A percentile compares a stretch with the other conserved stretches of the same genome.
Evolutionary conservation across 179 eudicot genomes (phyloP).

Genomic region (Amaranthus tricolor): DNA sequence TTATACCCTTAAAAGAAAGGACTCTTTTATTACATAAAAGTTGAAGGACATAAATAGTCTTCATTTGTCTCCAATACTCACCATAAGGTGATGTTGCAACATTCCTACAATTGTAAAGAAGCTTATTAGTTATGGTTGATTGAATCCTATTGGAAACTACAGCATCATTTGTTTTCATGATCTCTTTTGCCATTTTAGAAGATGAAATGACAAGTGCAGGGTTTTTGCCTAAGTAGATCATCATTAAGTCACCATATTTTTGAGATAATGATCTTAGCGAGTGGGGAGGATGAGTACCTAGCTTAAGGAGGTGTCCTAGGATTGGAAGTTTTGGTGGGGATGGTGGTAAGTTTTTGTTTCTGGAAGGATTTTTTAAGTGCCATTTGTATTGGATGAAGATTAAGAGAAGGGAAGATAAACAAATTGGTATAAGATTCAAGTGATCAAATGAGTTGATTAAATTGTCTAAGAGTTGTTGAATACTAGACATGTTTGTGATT

Average conservation of each 20-base stretch:
- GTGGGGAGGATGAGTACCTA: constrained; percentile 20
- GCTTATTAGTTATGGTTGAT: not conserved
- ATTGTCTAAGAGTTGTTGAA: constrained; percentile 2
- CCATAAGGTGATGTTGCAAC: constrained; percentile 13
- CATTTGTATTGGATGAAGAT: constrained; percentile 3
- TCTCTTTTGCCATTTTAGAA: constrained; percentile 24
- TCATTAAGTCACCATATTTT: constrained; percentile 40
- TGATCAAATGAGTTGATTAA: not conserved
- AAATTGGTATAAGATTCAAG: not conserved
- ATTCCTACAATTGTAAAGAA: constrained; percentile 1
- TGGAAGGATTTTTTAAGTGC: not conserved
- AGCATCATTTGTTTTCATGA: constrained; percentile 27
- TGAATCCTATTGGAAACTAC: constrained; percentile 11
- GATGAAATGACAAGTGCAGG: constrained; percentile 14
- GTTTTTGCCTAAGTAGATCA: constrained; percentile 34
- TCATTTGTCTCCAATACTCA: constrained; percentile 22
- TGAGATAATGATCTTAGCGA: constrained; percentile 29
- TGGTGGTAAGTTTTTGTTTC: constrained; percentile 14
- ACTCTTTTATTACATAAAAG: constrained; percentile 3
- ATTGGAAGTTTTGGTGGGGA: constrained; percentile 29
- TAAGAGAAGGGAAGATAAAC: not conserved
- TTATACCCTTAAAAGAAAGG: constrained; percentile 4
- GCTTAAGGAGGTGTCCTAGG: constrained; percentile 25
- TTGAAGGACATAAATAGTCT: constrained; percentile 9
- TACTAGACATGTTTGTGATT: not conserved